Evolutionary conservation across 768 basidiomycete species (phyloP), one percentile per base, ranked within the genome.

Genomic region (Mrakia gelida): DNA sequence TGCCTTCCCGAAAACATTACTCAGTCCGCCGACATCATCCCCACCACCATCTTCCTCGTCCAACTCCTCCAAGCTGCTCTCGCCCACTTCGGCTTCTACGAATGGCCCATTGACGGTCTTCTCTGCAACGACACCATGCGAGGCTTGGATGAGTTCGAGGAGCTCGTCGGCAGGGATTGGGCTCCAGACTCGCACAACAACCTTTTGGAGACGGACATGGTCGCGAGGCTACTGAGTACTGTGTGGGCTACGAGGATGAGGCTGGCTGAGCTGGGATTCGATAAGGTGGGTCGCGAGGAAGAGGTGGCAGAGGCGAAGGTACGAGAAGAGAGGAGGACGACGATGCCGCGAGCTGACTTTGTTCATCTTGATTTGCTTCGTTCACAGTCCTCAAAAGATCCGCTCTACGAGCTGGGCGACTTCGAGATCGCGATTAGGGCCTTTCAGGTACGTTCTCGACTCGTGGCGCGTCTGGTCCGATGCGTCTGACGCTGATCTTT

Each of bases 31-130:
- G 41, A 70, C 67, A 34, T 70, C 67, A 41, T 43, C 34, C 38
- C 67, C 21, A 41, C 67, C 10, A 41, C 38, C 38, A 70, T 70
- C 34, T 70, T 70, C 38, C 67, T 70, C 26, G 38, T 70, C 13
- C 67, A 70, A n/a, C 67, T 70, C 26, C 34, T 70, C 67, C 67
- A 70, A 41, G 34, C 67, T 21, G 67, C 67, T 21, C 67, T 70
- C 38, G 67, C 67, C 6, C 67, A 70, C 38, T 70, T 70, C 41
- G 23, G 67, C 34, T 70, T 70, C 67, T 70, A 41, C 38, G 26
- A 21, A 16, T 26, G 38, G 2, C 1, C 34, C 18, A 70, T 70
- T 3, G 67, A 70, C 26, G 67, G 67, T 10, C 67, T 70, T 9
- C 67, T 70, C 18, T 70, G 67, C 67, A 43, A 70, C 34, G 34